Evolutionary conservation across 2,329 filamentous ascomycete genomes (phyloP).

Genomic region (Aureobasidium sp.): DNA sequence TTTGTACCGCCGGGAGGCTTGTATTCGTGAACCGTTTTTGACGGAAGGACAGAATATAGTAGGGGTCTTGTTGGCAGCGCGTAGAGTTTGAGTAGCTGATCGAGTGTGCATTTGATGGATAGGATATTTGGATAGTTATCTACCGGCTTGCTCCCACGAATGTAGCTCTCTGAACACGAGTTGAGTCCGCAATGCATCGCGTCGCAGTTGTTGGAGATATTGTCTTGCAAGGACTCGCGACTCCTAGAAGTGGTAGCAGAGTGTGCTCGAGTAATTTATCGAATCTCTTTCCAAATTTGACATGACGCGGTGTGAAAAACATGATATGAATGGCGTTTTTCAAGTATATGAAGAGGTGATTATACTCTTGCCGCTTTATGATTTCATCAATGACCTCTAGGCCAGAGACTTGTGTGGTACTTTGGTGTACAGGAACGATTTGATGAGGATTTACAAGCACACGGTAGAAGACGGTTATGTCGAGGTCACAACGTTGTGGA

Average conservation of each 20-base stretch:
- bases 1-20: not conserved
- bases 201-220: no score
- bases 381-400: not conserved
- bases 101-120: not conserved
- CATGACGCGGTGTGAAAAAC: not conserved
- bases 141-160: not conserved
- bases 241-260: not conserved
- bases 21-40: not conserved
- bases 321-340: not conserved
- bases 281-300: not conserved
- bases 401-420: not conserved
- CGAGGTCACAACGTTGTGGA: not conserved
- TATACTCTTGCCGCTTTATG: not conserved
- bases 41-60: not conserved
- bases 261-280: not conserved
- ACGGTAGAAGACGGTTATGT: slow-evolving; percentile 1
- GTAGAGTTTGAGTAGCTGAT: not conserved
- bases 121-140: not conserved
- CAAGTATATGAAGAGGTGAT: not conserved
- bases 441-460: not conserved
- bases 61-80: not conserved
- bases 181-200: no score
- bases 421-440: not conserved
- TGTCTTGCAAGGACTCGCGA: not conserved
- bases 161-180: not conserved